Evolutionary conservation across 2,329 filamentous ascomycete genomes (phyloP), one percentile per base, ranked within the genome.

Genomic region (Fusarium penzigii): DNA sequence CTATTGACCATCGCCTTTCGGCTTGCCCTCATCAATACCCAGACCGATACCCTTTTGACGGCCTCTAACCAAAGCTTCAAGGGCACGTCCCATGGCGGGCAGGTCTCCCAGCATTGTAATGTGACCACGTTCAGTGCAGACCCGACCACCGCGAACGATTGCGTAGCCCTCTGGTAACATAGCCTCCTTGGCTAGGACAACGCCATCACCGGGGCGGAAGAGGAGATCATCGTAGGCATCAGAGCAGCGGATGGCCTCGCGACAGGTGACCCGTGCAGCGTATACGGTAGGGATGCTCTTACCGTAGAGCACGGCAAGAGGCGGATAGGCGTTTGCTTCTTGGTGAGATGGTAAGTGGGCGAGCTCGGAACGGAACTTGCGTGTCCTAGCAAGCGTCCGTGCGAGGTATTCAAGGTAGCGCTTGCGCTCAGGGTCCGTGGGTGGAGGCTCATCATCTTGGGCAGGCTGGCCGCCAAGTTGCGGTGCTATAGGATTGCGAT

Each of bases 191-290:
- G 92, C 90, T 7, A 97, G 79, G 49, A 93, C 91, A 0, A 97
- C 92, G 0, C 92, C 93, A 67, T 97, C 92, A 2, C 92, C 92
- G 17, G 87, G 87, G 1, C 89, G 88, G 72, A 97, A 97, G 0
- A 90, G 83, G 3, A 97, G 78, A 62, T 95, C 87, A 59, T 96
- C 91, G 68, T 96, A 97, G 1, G 85, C 87, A 69, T 95, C 90
- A 0, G 84, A 76, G 55, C 85, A 84, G 45, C 85, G 82, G 59
- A 97, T 96, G 0, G 81, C 85, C 48, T 93, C 91, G 4, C 81
- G 78, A 2, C 84, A 84, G 13, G 81, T 75, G 1, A 97, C 90
- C 42, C 87, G 85, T 1, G 90, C 90, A 0, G 88, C 91, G 66
- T 86, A 91, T 1, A 96, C 89, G 0, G 92, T 97, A 0, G 92